A percentile compares a stretch with the other conserved stretches of the same genome.
phyloP scores from a whole-genome alignment of 2,329 filamentous ascomycete species.

The Ascochyta koolunga region DNA sequence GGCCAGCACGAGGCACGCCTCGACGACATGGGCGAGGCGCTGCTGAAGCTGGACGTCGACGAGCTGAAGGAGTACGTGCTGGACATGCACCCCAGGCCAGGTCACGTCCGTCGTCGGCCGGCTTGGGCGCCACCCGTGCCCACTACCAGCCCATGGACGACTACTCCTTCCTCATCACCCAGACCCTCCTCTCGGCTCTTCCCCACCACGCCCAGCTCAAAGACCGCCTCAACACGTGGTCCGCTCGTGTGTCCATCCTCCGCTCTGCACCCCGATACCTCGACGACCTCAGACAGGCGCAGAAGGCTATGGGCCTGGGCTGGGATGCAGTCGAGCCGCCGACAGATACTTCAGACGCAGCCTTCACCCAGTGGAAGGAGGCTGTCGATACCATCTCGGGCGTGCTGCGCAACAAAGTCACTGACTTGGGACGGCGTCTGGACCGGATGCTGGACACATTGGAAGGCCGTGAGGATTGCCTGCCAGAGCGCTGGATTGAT shows the following conservation, averaged over 20 bases:
- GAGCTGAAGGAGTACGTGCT: slow-evolving; percentile 89
- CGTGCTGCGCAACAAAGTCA: slow-evolving; percentile 72
- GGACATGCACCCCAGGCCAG: slow-evolving; percentile 69
- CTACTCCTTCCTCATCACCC: slow-evolving; percentile 86
- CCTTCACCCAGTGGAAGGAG: slow-evolving; percentile 43
- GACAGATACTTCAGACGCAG: slow-evolving; percentile 39
- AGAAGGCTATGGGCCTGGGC: slow-evolving; percentile 68
- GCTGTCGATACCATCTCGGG: slow-evolving; percentile 61
- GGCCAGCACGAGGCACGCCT: slow-evolving; percentile 73
- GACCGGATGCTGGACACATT: slow-evolving; percentile 87
- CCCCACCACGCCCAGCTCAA: slow-evolving; percentile 79
- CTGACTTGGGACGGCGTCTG: slow-evolving; percentile 71
- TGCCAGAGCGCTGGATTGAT: slow-evolving; percentile 88
- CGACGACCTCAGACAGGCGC: slow-evolving; percentile 66
- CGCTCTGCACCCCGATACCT: slow-evolving; percentile 74
- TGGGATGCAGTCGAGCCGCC: slow-evolving; percentile 65
- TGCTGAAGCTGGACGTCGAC: slow-evolving; percentile 76
- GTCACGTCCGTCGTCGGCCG: slow-evolving; percentile 54
- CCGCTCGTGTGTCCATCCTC: slow-evolving; percentile 74
- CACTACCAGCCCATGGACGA: slow-evolving; percentile 80
- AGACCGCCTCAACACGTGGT: slow-evolving; percentile 78
- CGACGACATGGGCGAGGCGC: slow-evolving; percentile 71
- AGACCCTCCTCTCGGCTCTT: slow-evolving; percentile 86
- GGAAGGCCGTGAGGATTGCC: slow-evolving; percentile 80
- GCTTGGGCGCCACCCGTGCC: slow-evolving; percentile 37